phyloP scores from a whole-genome alignment of 306 rosid genomes.

The Sicyos baderoa region DNA sequence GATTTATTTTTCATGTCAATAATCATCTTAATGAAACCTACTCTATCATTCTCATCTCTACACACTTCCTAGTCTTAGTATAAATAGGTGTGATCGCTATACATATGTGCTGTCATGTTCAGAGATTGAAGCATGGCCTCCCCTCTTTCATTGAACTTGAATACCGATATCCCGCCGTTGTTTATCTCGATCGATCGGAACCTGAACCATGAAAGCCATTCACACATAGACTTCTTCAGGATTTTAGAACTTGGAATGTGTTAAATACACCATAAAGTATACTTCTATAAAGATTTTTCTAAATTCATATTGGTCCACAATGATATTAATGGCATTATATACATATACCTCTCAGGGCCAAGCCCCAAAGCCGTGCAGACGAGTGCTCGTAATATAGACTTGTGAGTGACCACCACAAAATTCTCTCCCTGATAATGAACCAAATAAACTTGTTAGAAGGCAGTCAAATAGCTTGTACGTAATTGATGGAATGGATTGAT shows the following conservation, averaged over 20 bases:
- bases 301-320: not conserved
- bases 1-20: not conserved
- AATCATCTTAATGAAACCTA: not conserved
- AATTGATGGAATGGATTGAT: not conserved
- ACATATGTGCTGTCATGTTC: constrained; percentile 69
- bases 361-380: constrained; percentile 70
- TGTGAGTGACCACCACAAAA: constrained; percentile 64
- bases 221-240: not conserved
- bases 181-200: constrained; percentile 60
- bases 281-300: not conserved
- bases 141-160: constrained; percentile 60
- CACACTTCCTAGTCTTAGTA: constrained; percentile 24
- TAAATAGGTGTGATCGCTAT: constrained; percentile 52
- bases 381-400: constrained; percentile 68
- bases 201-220: constrained; percentile 30
- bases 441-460: constrained; percentile 11
- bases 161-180: constrained; percentile 58
- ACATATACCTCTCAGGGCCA: constrained; percentile 57
- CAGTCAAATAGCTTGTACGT: not conserved
- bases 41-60: not conserved
- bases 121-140: constrained; percentile 67
- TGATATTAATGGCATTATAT: not conserved
- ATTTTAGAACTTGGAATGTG: not conserved
- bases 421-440: constrained; percentile 49
- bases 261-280: not conserved